Evolutionary conservation across 495 filamentous ascomycete genomes (phyloP).

Genomic region (Aspergillus incahuasiensis): DNA sequence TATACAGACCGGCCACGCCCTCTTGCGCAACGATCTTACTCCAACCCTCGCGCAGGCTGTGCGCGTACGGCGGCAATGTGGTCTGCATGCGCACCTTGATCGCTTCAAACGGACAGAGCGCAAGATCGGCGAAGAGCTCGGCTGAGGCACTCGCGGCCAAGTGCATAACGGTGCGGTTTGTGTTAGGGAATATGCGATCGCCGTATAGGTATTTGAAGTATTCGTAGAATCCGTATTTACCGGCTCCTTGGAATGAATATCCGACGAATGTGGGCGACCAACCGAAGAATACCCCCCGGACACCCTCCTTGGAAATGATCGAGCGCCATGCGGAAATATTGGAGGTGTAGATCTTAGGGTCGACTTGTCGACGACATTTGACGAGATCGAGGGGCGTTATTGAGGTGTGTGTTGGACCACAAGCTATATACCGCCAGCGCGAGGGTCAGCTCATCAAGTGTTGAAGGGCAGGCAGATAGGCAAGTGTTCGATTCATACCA

Average conservation of each 20-base stretch:
- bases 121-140: constrained; percentile 66
- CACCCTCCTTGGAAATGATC: constrained; percentile 59
- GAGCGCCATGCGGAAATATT: constrained; percentile 62
- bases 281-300: constrained; percentile 68
- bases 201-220: constrained; percentile 71
- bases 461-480: background rate
- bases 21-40: constrained; percentile 56
- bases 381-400: constrained; percentile 62
- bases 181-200: constrained; percentile 56
- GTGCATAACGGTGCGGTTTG: constrained; percentile 59
- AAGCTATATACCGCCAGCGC: constrained; percentile 36
- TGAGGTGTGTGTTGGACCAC: constrained; percentile 56
- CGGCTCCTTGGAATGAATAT: constrained; percentile 68
- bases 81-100: constrained; percentile 75
- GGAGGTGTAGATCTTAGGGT: constrained; percentile 63
- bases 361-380: constrained; percentile 70
- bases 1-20: constrained; percentile 57
- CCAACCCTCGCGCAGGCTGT: constrained; percentile 58
- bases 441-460: background rate
- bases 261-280: constrained; percentile 67
- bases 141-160: constrained; percentile 61
- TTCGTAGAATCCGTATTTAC: constrained; percentile 75
- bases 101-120: constrained; percentile 63
- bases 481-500: constrained; percentile 35
- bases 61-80: constrained; percentile 60